Evolutionary conservation across 2,329 filamentous ascomycete species (phyloP).

Genomic region (Alternaria consortialis): DNA sequence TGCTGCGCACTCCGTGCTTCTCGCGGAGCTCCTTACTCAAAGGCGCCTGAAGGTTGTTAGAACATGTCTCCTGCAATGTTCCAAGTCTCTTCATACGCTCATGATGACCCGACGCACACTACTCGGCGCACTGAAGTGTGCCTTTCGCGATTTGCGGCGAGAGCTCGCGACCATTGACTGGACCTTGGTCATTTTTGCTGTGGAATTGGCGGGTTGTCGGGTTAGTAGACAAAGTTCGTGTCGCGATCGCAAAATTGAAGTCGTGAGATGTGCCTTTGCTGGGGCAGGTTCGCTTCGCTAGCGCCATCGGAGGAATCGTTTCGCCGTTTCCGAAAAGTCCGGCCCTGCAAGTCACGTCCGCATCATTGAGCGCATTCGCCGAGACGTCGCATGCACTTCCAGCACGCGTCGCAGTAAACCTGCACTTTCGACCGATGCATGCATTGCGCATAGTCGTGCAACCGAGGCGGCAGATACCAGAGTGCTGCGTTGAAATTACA

Average conservation of each 20-base stretch:
- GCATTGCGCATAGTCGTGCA: neutral
- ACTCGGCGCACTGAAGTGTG: slow-evolving; percentile 95
- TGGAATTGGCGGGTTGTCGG: slow-evolving; percentile 43
- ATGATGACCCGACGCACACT: slow-evolving; percentile 95
- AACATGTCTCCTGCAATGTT: slow-evolving; percentile 38
- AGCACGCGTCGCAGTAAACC: slow-evolving; percentile 16
- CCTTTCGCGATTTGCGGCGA: slow-evolving; percentile 98
- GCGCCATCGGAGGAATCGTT: slow-evolving; percentile 20
- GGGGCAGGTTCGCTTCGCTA: slow-evolving; percentile 24
- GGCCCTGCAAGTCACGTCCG: neutral
- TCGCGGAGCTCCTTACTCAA: slow-evolving; percentile 85
- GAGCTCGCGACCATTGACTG: slow-evolving; percentile 74
- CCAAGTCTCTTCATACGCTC: slow-evolving; percentile 75
- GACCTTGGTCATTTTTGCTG: slow-evolving; percentile 75
- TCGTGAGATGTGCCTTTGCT: slow-evolving; percentile 19
- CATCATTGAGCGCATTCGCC: neutral
- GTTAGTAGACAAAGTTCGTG: slow-evolving; percentile 36
- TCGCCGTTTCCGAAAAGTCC: slow-evolving; percentile 8
- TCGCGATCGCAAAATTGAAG: slow-evolving; percentile 29
- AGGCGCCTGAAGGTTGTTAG: slow-evolving; percentile 50
- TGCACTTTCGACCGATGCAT: neutral
- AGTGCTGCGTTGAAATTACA: neutral
- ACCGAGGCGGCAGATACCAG: neutral
- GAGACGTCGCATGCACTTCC: neutral
- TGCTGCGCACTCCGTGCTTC: slow-evolving; percentile 93